Evolutionary conservation across 148 eudicot species (phyloP), one percentile per base, ranked within the genome.

Genomic region (Nepenthes gracilis): DNA sequence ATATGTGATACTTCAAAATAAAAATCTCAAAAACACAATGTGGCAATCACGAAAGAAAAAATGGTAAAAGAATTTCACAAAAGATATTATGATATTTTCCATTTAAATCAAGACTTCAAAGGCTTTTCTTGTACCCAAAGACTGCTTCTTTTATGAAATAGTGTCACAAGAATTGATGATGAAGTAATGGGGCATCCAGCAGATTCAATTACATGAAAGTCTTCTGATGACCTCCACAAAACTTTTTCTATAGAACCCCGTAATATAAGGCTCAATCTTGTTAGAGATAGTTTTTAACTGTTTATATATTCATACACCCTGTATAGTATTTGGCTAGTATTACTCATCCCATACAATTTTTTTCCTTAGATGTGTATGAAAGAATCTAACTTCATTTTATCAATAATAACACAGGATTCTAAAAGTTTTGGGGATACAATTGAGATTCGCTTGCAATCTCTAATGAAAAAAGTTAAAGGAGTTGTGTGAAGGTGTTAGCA

Each of bases 1-100:
- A 14, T 7, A 1, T 70, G 62, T 15, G 55, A 56, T 47, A 52
- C 10, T 62, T 67, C 58, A 58, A 75, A 80, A 50, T 50, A 12
- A 12, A n/a, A 50, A 10, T 23, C 23, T 23, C 23, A 23, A 23
- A 23, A 23, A 23, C 23, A 23, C 23, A 23, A 23, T 23, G 23
- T 23, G 23, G 23, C 23, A 23, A 23, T 23, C 0, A 23, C 0
- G 23, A n/a, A 2, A 8, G 45, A 8, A 40, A 40, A 40, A 40
- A 40, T 40, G 45, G 4, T 40, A 40, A 40, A 4, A 40, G 8
- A 40, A 40, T 40, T 3, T 1, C 45, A 40, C 6, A 3, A 40
- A 40, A 40, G 45, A 40, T 1, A 40, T 3, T 40, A 8, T 8
- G 45, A 8, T 1, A 40, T 40, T 40, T 40, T 8, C 45, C 45